Percentiles rank a stretch among this genome's conserved stretches.
Conservation (phyloP, 306 rosid genomes). For the Citrullus mucosospermus region DNA sequence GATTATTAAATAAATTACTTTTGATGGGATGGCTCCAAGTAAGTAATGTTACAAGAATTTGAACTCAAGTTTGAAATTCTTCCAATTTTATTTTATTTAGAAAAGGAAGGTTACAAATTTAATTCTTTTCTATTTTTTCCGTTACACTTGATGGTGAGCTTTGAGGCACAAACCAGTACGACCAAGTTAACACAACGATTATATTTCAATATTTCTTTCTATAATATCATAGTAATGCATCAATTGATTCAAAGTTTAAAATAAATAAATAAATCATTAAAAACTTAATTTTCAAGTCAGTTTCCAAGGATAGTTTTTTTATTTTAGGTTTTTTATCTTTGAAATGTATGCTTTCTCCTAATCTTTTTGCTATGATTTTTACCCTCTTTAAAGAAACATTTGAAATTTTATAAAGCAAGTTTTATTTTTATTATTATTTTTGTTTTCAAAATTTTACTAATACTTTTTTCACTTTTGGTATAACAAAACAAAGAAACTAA, state of each 20-base stretch:
- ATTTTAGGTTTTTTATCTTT: too few species aligned
- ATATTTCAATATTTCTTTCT: neutral
- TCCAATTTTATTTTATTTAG: neutral
- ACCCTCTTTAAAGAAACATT: too few species aligned
- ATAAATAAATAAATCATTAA: neutral
- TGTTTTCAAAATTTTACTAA: too few species aligned
- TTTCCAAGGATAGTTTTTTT: too few species aligned
- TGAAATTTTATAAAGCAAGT: too few species aligned
- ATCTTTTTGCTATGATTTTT: too few species aligned
- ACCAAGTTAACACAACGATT: neutral
- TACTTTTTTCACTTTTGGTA: too few species aligned
- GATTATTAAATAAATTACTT: neutral
- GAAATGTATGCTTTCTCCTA: too few species aligned
- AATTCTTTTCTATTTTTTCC: neutral
- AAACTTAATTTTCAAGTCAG: too few species aligned
- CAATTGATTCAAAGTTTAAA: neutral
- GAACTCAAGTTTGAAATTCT: neutral
- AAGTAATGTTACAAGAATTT: neutral
- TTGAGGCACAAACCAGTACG: neutral
- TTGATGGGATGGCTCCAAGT: neutral
- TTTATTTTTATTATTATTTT: too few species aligned
- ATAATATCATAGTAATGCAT: neutral
- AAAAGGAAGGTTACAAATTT: neutral
- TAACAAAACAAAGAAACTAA: too few species aligned
- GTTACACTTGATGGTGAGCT: neutral